phyloP scores from a whole-genome alignment of 1,139 yeast species.

The Protomyces pachydermus region DNA sequence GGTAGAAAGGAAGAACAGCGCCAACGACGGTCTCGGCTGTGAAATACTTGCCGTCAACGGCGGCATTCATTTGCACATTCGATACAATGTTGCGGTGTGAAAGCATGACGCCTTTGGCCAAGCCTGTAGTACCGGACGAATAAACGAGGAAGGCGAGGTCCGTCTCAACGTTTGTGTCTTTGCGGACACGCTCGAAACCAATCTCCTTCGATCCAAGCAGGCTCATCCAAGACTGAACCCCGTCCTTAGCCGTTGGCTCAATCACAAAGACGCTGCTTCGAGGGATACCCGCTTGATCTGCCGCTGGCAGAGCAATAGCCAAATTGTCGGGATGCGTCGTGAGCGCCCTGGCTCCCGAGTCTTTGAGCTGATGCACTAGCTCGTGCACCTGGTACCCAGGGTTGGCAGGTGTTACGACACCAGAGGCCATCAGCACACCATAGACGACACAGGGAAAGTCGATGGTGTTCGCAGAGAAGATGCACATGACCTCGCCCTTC shows the following conservation, averaged over 20 bases:
- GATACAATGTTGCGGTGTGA: conserved; percentile 42
- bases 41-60: conserved; percentile 24
- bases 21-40: conserved; percentile 16
- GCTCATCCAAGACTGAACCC: conserved; percentile 30
- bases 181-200: conserved; percentile 31
- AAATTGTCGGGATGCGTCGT: conserved; percentile 33
- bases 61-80: conserved; percentile 32
- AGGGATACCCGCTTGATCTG: conserved; percentile 17
- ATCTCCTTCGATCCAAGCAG: conserved; percentile 30
- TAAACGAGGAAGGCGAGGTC: conserved; percentile 46
- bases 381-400: conserved; percentile 39
- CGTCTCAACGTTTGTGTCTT: conserved; percentile 18
- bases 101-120: conserved; percentile 59
- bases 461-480: conserved; percentile 38
- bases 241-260: conserved; percentile 29
- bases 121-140: conserved; percentile 41
- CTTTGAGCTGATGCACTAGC: conserved; percentile 39
- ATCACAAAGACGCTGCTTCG: conserved; percentile 12
- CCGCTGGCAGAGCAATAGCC: conserved; percentile 37
- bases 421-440: conserved; percentile 40
- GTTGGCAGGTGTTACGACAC: conserved; percentile 41
- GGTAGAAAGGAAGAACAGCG: conserved; percentile 23
- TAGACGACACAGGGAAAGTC: conserved; percentile 38
- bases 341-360: conserved; percentile 37
- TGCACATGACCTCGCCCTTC: conserved; percentile 38